Evolutionary conservation across 805 yeast species (phyloP), one percentile per base, ranked within the genome.

Genomic region (Candida alai): DNA sequence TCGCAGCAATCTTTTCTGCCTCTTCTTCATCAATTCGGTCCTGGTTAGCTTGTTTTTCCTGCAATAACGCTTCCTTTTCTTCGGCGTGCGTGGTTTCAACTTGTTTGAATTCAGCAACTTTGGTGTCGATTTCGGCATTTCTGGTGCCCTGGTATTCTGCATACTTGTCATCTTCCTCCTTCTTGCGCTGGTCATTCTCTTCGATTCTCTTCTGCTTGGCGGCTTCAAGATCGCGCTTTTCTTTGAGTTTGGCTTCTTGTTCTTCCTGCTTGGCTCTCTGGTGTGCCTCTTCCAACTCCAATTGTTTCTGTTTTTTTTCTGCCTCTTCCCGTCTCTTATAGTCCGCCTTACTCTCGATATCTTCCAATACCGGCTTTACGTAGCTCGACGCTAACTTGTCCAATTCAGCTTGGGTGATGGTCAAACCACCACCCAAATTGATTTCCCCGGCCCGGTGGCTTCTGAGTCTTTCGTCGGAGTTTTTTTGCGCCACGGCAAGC

Each of bases 361-460:
- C 89, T 24, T 68, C 70, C 49, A 90, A 65, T 4, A 90, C 88
- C 6, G 98, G 98, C 45, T 74, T 70, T 38, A 93, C 95, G 51
- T 84, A 69, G 30, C 78, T 72, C 40, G 77, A 64, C 14, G 98
- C 97, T 65, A 90, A 74, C 33, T 72, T 72, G 43, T 85, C 82
- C 41, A 93, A 75, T 50, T 89, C 96, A 14, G 68, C 73, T 40
- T 73, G 82, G 24, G 84, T 68, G 73, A 90, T 76, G 50, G 72
- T 75, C 38, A 85, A 69, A 2, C 97, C 97, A 42, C 95, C 96
- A 40, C 98, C 98, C 42, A 90, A 62, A 51, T 86, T 71, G 48
- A 87, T 66, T 24, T 59, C 48, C 24, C 71, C 71, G 55, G 80
- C 74, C 43, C 79, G 77, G 41, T 69, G 66, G 31, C 51, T 46